phyloP scores from a whole-genome alignment of 148 eudicot genomes.

The Amaranthus hypochondriacus region DNA sequence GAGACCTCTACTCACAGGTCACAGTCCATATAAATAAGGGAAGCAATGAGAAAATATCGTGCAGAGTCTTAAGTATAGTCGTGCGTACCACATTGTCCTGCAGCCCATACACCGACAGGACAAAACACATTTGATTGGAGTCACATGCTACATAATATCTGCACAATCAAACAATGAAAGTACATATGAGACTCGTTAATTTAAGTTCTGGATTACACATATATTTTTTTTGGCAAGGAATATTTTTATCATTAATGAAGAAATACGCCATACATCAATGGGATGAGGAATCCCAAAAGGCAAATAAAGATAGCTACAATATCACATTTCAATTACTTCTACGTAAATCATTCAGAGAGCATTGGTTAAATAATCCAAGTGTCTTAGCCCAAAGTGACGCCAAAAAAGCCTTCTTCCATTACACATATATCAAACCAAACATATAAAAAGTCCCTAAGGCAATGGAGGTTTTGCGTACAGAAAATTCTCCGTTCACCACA shows the following conservation, averaged over 20 bases:
- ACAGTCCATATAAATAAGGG: not conserved
- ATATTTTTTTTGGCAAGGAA: too few species aligned
- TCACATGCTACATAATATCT: constrained; percentile 80
- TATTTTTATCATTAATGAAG: too few species aligned
- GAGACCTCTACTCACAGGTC: too few species aligned
- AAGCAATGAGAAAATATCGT: not conserved
- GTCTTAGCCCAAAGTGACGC: too few species aligned
- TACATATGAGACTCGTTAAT: constrained; percentile 9
- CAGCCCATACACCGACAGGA: constrained; percentile 67
- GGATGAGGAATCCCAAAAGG: too few species aligned
- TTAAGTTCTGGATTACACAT: too few species aligned
- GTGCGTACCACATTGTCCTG: constrained; percentile 63
- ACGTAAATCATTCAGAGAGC: too few species aligned
- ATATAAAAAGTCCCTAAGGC: not conserved
- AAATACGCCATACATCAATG: too few species aligned
- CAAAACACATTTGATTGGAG: constrained; percentile 59
- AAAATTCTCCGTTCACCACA: not conserved
- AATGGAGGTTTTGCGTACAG: not conserved
- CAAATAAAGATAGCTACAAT: too few species aligned
- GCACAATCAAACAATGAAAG: constrained; percentile 28
- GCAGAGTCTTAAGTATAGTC: constrained; percentile 3
- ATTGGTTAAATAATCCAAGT: too few species aligned
- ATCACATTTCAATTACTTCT: too few species aligned
- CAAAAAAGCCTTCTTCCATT: not conserved
- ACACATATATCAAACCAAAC: not conserved